Evolutionary conservation across 2,329 filamentous ascomycete genomes (phyloP), one percentile per base, ranked within the genome.

Genomic region (Sporothrix brasiliensis): DNA sequence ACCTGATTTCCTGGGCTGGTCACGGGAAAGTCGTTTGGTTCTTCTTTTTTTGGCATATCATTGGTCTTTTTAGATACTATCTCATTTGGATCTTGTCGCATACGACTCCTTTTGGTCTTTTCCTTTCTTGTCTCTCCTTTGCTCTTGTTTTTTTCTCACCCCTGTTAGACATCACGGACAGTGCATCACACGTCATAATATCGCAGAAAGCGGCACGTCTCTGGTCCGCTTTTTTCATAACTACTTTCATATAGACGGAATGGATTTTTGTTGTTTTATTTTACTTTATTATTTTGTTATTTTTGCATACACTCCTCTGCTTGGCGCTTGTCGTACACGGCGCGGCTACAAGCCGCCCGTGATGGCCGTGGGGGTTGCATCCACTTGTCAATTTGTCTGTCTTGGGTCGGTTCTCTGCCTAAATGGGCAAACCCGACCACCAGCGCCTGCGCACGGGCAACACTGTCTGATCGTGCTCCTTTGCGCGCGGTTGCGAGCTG

Each of bases 91-190:
- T 44, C 58, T 24, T 41, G 14, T 14, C 41, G 58, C 58, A 61
- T 16, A 27, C 14, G 19, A 44, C 39, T 61, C 39, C 10, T 61
- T 24, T 47, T 47, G 30, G 5, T 9, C 4, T 4, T 44, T 61
- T 61, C 49, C 49, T 61, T 61, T 61, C 58, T 14, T 61, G 39
- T 61, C 58, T 61, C 30, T 41, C 21, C 21, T 61, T 24, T 61
- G 39, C 13, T 47, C 7, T 61, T 13, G 19, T 60, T 11, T 60
- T 44, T 9, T 14, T 58, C 30, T 60, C 16, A 0, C 34, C 19
- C 19, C 24, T 41, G 30, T 39, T 39, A 39, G 27, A 58, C 54
- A 39, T 24, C 56, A 44, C 7, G 41, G 41, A 44, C 41, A 16
- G 41, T 44, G 21, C 39, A 39, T 24, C 58, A 47, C 19, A 47